A percentile compares a stretch with the other conserved stretches of the same genome.
These are phyloP conservation scores for Gymnopilus junonius DNA, from an alignment of 768 basidiomycete species.

Conservation along the genomic window DNA sequence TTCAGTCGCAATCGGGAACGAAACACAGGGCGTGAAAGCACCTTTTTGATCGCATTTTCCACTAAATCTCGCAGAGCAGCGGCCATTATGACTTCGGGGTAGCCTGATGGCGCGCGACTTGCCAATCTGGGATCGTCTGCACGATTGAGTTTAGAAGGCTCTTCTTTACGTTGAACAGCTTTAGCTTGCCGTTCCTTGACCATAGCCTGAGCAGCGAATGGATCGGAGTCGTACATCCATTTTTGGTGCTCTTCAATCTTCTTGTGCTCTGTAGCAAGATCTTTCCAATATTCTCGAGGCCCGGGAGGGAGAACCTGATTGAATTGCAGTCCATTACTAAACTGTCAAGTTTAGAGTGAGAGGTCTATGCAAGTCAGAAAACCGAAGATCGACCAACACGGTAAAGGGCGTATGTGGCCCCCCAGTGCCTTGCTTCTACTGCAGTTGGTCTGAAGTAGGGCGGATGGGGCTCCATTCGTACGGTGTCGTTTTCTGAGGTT, in stretches of 20 bases:
- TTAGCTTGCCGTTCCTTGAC: conserved; percentile 71
- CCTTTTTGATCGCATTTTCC: conserved; percentile 82
- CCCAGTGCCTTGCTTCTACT: conserved; percentile 89
- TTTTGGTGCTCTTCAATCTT: conserved; percentile 65
- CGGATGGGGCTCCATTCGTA: conserved; percentile 76
- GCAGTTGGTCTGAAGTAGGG: conserved; percentile 68
- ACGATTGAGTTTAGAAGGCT: conserved; percentile 13
- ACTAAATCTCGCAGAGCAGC: conserved; percentile 74
- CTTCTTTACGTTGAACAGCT: conserved; percentile 50
- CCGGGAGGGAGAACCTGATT: conserved; percentile 80
- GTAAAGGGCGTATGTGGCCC: conserved; percentile 85
- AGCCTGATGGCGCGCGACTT: conserved; percentile 46
- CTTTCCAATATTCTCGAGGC: conserved; percentile 88
- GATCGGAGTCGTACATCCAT: conserved; percentile 91
- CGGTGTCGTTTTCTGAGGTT: conserved; percentile 66
- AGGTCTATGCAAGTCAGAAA: conserved; percentile 5
- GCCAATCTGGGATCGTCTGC: conserved; percentile 21
- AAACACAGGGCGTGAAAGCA: conserved; percentile 22
- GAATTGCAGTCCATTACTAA: conserved; percentile 76
- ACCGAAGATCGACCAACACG: conserved; percentile 60
- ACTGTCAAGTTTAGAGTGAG: conserved; percentile 46
- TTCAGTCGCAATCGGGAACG: conserved; percentile 11
- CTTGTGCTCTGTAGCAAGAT: conserved; percentile 74
- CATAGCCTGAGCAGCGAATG: conserved; percentile 73
- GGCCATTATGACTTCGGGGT: conserved; percentile 87